Evolutionary conservation across 768 basidiomycete species (phyloP), one percentile per base, ranked within the genome.

Genomic region (Suillus brevipes): DNA sequence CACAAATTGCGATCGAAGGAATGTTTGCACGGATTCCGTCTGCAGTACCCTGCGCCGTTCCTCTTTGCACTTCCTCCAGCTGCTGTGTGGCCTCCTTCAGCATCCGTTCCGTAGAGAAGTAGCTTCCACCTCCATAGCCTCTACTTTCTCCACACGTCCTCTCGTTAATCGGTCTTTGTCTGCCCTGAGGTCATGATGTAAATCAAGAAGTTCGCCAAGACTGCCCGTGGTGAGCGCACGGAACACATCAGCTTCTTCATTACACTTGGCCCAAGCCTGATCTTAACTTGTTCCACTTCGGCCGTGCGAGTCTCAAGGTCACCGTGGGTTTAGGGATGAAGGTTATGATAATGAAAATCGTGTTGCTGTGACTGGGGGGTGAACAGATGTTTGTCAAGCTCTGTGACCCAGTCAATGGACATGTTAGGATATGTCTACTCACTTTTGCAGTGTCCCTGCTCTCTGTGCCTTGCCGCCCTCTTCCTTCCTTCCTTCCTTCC

Each of bases 221-320:
- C 89, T 85, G 56, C 89, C 88, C 2, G 94, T 97, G 3, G 95
- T 95, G 60, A 95, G 80, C 25, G 91, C 90, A 62, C 95, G 83
- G 76, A 95, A 88, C 2, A 91, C 87, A 75, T 97, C 96, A 3
- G 95, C 94, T 80, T 98, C 95, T 78, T 96, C 91, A 16, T 94
- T 87, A 50, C 94, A 94, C 75, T 94, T 92, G 31, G 91, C 86
- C 89, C 95, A 50, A 96, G 78, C 62, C 90, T 83, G 12, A 82
- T 78, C 55, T 86, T 84, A 6, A 89, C 82, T 10, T 86, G 76
- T 66, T 96, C 94, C 18, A 87, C 85, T 74, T 97, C 95, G 3
- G 84, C 80, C 1, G 83, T 85, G 65, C 88, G 85, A 3, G 87
- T 79, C 75, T 97, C 94, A 23, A 97, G 78, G 65, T 99, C 97